Conservation (phyloP, 805 yeast species). For the Zygosaccharomyces bailii region DNA sequence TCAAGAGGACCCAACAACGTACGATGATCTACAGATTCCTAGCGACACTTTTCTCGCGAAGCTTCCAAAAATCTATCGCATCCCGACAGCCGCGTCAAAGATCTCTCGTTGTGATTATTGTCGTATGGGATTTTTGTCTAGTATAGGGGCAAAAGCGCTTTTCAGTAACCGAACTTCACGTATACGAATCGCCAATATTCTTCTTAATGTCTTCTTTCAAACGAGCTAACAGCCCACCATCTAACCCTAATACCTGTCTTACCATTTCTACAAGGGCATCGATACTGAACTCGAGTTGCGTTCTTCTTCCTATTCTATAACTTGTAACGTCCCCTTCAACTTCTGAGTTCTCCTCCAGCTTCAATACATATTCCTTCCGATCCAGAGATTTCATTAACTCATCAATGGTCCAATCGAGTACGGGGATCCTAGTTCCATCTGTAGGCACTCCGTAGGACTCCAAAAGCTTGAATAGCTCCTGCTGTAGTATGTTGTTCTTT, state of each 20-base stretch:
- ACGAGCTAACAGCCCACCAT: constrained; percentile 16
- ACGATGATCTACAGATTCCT: too few species aligned
- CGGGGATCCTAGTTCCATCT: constrained; percentile 28
- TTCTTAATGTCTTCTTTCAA: constrained; percentile 22
- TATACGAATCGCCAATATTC: constrained; percentile 30
- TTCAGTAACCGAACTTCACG: constrained; percentile 1
- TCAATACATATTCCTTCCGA: constrained; percentile 25
- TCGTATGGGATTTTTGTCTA: not conserved
- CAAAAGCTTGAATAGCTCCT: constrained; percentile 23
- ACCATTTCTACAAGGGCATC: constrained; percentile 22
- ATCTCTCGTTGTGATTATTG: too few species aligned
- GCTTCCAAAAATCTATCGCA: too few species aligned
- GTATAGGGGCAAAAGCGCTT: not conserved
- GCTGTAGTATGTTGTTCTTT: constrained; percentile 28
- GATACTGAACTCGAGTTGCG: constrained; percentile 28
- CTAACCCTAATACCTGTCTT: constrained; percentile 21
- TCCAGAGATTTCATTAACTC: constrained; percentile 26
- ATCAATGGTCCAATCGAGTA: constrained; percentile 22
- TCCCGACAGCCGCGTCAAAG: too few species aligned
- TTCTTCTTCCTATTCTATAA: constrained; percentile 31
- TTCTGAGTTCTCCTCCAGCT: constrained; percentile 27
- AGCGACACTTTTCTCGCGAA: too few species aligned
- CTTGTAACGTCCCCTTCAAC: constrained; percentile 20
- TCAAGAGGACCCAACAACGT: not conserved
- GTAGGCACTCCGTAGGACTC: constrained; percentile 29